These are phyloP conservation scores for Penicillium turbatum DNA, from an alignment of 495 filamentous ascomycete genomes.

Conservation along the genomic window DNA sequence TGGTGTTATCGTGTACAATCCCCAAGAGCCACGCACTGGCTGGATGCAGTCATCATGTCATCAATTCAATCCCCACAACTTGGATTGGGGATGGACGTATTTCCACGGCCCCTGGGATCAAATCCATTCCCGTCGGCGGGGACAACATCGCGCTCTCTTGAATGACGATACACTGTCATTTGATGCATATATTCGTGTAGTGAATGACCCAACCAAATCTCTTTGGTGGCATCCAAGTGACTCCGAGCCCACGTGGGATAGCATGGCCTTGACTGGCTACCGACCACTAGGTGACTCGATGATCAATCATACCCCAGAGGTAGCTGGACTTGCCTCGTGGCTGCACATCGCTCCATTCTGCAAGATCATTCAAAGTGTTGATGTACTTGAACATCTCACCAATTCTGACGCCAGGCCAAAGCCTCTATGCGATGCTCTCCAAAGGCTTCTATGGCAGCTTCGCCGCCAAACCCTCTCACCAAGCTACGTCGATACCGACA, in stretches of 20 bases:
- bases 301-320: conserved; percentile 47
- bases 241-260: conserved; percentile 69
- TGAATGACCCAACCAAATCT: conserved; percentile 57
- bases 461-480: conserved; percentile 33
- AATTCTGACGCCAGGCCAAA: conserved; percentile 49
- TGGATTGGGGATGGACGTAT: conserved; percentile 66
- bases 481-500: conserved; percentile 43
- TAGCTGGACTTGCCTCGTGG: conserved; percentile 54
- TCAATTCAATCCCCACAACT: conserved; percentile 53
- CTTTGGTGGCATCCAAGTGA: conserved; percentile 63
- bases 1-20: conserved; percentile 62
- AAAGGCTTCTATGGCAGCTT: conserved; percentile 43
- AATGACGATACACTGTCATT: conserved; percentile 62
- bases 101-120: conserved; percentile 60
- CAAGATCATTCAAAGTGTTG: conserved; percentile 48
- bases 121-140: conserved; percentile 53
- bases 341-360: conserved; percentile 57
- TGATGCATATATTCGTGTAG: conserved; percentile 58
- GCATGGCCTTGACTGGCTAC: conserved; percentile 59
- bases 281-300: conserved; percentile 47
- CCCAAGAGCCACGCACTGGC: conserved; percentile 58
- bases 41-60: conserved; percentile 54
- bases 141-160: conserved; percentile 58
- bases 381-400: conserved; percentile 46
- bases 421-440: conserved; percentile 47